phyloP scores from a whole-genome alignment of 2,329 filamentous ascomycete species.

The Calonectria hongkongensis region DNA sequence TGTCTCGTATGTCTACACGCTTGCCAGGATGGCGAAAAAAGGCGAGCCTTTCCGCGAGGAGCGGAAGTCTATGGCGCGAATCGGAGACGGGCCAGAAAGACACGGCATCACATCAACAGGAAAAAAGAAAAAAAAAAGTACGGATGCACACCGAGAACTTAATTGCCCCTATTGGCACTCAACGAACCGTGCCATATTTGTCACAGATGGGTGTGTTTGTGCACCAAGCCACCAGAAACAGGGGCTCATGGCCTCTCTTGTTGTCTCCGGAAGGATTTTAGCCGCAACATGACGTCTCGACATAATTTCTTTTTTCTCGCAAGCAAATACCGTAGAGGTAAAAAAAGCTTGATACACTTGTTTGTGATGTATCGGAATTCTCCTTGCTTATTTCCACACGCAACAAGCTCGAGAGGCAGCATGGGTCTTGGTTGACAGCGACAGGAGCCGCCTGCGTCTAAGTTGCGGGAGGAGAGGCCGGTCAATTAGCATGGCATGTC shows the following conservation, averaged over 20 bases:
- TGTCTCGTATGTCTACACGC: constrained; percentile 2
- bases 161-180: constrained; percentile 20
- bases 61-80: not conserved
- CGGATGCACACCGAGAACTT: not conserved
- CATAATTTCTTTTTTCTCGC: constrained; percentile 19
- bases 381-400: constrained; percentile 20
- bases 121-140: not conserved
- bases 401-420: not conserved
- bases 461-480: not conserved
- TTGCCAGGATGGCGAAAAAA: not conserved
- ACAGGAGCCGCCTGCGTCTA: not conserved
- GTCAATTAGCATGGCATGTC: constrained; percentile 9
- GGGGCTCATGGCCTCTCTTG: not conserved
- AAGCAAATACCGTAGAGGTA: constrained; percentile 7
- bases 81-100: constrained; percentile 11
- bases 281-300: constrained; percentile 25
- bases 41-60: constrained; percentile 3
- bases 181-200: constrained; percentile 23
- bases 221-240: not conserved
- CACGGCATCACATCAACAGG: constrained; percentile 8
- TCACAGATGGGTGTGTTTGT: constrained; percentile 13
- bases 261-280: constrained; percentile 22
- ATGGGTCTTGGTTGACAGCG: not conserved
- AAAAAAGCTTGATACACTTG: not conserved
- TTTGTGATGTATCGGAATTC: constrained; percentile 14